Evolutionary conservation across 2,329 filamentous ascomycete genomes (phyloP), one percentile per base, ranked within the genome.

Genomic region (Hirsutella rhossiliensis): DNA sequence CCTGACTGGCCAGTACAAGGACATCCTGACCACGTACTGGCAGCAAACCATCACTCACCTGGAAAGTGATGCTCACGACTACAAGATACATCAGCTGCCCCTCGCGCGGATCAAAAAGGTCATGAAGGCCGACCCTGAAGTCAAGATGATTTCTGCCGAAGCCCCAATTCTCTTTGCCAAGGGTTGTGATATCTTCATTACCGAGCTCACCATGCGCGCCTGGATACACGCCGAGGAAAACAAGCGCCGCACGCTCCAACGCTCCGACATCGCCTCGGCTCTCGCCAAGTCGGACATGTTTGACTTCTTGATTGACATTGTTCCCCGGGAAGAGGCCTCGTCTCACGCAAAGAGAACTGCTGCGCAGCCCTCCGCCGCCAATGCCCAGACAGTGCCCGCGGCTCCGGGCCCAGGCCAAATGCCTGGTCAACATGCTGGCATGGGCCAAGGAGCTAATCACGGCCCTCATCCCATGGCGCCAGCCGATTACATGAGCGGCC

Each of bases 151-250:
- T 50, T 97, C 89, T 4, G 92, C 92, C 9, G 92, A 98, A 67
- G 92, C 92, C 2, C 92, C 92, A 1, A 98, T 98, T 54, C 73
- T 98, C 13, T 98, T 98, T 58, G 92, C 92, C 42, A 98, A 98
- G 66, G 92, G 90, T 32, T 97, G 92, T 65, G 92, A 98, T 60
- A 96, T 97, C 59, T 98, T 98, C 68, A 98, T 98, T 59, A 96
- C 89, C 1, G 92, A 98, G 66, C 73, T 98, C 48, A 98, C 92
- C 8, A 98, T 98, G 92, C 87, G 92, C 51, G 92, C 92, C 40
- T 98, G 92, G 92, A 98, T 98, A 51, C 92, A 98, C 57, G 92
- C 92, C 15, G 92, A 98, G 61, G 92, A 98, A 66, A 98, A 98
- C 70, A 98, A 98, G 72, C 80, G 92, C 28, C 82, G 92, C 38